phyloP scores from a whole-genome alignment of 108 stramenopile genomes.

The Skeletonema tropicum region DNA sequence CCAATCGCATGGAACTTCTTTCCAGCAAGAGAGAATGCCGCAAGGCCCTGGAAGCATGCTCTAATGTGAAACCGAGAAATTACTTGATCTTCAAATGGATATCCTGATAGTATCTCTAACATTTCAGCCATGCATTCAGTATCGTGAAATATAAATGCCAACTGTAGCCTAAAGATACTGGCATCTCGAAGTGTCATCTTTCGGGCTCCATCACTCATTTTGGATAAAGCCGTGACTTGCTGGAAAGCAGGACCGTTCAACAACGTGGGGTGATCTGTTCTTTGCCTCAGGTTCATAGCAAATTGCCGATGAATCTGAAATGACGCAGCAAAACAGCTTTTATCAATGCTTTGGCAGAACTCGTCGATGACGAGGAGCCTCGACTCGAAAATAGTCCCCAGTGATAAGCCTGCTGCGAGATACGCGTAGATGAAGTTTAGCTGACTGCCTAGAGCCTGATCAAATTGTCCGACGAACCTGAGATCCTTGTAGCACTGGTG shows the following conservation, averaged over 20 bases:
- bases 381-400: conserved; percentile 37
- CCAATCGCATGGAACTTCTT: not conserved
- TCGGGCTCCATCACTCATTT: conserved; percentile 22
- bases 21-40: conserved; percentile 6
- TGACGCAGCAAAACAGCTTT: too few species aligned
- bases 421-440: conserved; percentile 15
- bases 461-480: conserved; percentile 21
- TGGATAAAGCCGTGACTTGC: conserved; percentile 21
- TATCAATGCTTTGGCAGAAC: conserved; percentile 10
- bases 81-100: conserved; percentile 37
- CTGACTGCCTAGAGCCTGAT: conserved; percentile 19
- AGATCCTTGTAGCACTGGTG: conserved; percentile 18
- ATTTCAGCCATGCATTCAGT: conserved; percentile 28
- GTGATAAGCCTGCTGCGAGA: conserved; percentile 19
- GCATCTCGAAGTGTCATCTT: conserved; percentile 44
- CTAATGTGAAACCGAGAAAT: conserved; percentile 25
- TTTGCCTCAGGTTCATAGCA: conserved; percentile 24
- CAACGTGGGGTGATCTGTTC: conserved; percentile 17
- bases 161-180: conserved; percentile 29
- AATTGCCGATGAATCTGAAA: conserved; percentile 37
- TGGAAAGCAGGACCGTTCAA: conserved; percentile 25
- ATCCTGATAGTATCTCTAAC: conserved; percentile 29
- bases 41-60: conserved; percentile 32
- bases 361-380: conserved; percentile 36
- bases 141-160: conserved; percentile 45